Percentiles rank a stretch among this genome's conserved stretches.
Evolutionary conservation across 345 rosid genomes (phyloP).

Genomic region (Boechera retrofracta): DNA sequence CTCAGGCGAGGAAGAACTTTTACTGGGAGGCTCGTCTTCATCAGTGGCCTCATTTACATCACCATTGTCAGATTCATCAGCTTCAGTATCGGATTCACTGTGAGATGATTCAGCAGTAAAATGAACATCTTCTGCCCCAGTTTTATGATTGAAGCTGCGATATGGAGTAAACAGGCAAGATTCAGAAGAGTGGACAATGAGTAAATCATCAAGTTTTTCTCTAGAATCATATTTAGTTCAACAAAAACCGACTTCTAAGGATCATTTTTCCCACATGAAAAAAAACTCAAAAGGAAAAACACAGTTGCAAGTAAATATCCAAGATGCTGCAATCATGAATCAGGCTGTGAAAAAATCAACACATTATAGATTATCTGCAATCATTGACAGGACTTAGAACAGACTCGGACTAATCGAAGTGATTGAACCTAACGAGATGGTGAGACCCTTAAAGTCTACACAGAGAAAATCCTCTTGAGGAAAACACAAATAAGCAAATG

Average conservation of each 20-base stretch:
- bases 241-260: slow-evolving; percentile 5
- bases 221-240: not conserved
- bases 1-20: slow-evolving; percentile 36
- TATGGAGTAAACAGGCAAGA: slow-evolving; percentile 19
- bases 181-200: slow-evolving; percentile 20
- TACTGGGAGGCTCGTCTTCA: slow-evolving; percentile 44
- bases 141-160: slow-evolving; percentile 88
- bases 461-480: not conserved
- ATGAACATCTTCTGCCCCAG: slow-evolving; percentile 89
- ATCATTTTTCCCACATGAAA: slow-evolving; percentile 2
- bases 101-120: slow-evolving; percentile 55
- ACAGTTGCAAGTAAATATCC: not conserved
- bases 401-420: not conserved
- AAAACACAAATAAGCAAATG: not conserved
- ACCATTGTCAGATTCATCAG: slow-evolving; percentile 28
- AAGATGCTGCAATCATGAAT: slow-evolving; percentile 6
- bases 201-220: not conserved
- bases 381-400: not conserved
- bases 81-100: slow-evolving; percentile 57
- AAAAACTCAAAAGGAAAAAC: not conserved
- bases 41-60: slow-evolving; percentile 33
- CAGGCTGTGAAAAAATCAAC: slow-evolving; percentile 10
- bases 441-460: not conserved
- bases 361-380: not conserved
- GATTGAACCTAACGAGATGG: not conserved